Evolutionary conservation across 2,329 filamentous ascomycete genomes (phyloP), one percentile per base, ranked within the genome.

Genomic region (Dothideomycetes sp.): DNA sequence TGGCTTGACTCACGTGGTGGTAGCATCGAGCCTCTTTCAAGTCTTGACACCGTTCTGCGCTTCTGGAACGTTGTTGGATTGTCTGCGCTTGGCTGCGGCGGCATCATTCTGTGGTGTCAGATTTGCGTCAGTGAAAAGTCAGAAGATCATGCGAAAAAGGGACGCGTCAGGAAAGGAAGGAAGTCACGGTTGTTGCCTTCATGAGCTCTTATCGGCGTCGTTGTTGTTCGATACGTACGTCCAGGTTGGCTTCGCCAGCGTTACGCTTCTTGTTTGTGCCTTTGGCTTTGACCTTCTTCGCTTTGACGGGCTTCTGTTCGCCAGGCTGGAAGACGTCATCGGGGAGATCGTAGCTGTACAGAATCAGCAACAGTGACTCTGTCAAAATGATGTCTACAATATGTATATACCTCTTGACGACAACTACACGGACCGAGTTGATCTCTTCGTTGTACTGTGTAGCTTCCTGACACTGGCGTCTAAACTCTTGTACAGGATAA

Each of bases 391-490:
- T n/a, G n/a, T n/a, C n/a, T n/a, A n/a, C n/a, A n/a, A n/a, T n/a
- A n/a, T n/a, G n/a, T n/a, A n/a, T 80, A 65, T 71, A 94, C 88
- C 82, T 93, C 62, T 85, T 81, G 35, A 87, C 80, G 56, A 94
- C 82, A 46, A 86, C 81, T 38, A 96, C 78, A 40, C 80, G 79
- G 37, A 98, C 67, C 29, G 80, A 84, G 56, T 87, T 85, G 37
- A 84, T 64, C n/a, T 83, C 76, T 10, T 74, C 66, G 48, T 89
- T 71, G 60, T 83, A 94, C 43, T 81, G 78, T 32, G 81, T 70
- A 78, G 84, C 91, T 27, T 71, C 71, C 25, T 70, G 80, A 61
- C 88, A 93, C 38, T 82, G 74, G n/a, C 74, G 71, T 65, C 87
- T 94, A 69, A 95, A 98, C 41, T 86, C 79, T 40, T 82, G 74